These are phyloP conservation scores for Angomonas deanei DNA, from an alignment of 208 protist species.

Conservation along the genomic window DNA sequence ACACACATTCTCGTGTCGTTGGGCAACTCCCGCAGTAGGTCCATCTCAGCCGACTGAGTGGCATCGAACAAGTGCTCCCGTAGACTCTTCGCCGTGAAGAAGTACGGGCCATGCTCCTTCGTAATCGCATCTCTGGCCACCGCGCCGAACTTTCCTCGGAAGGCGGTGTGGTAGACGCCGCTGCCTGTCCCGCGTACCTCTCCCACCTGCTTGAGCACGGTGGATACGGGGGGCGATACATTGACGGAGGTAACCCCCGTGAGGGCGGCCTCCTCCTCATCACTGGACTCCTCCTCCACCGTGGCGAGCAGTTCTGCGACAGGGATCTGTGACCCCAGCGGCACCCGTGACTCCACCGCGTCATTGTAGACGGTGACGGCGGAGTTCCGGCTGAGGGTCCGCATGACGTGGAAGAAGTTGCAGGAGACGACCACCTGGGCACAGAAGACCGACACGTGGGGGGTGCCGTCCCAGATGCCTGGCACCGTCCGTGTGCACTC, in stretches of 20 bases:
- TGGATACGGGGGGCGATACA: background rate
- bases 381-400: background rate
- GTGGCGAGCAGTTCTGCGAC: slow-evolving; percentile 1
- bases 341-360: background rate
- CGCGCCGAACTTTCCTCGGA: background rate
- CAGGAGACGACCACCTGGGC: background rate
- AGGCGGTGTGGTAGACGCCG: slow-evolving; percentile 14
- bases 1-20: slow-evolving; percentile 17
- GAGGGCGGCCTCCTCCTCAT: background rate
- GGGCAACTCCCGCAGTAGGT: slow-evolving; percentile 2
- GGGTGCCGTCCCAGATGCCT: background rate
- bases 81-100: slow-evolving; percentile 17
- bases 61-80: slow-evolving; percentile 13
- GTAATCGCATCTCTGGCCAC: slow-evolving; percentile 24
- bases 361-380: background rate
- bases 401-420: background rate
- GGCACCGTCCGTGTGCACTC: background rate
- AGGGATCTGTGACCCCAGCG: background rate
- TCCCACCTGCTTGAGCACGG: background rate
- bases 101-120: slow-evolving; percentile 15
- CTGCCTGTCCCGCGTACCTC: slow-evolving; percentile 6
- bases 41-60: background rate
- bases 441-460: background rate
- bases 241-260: background rate
- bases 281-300: background rate